phyloP scores from a whole-genome alignment of 192 early-diverging fungal species.

The Dispira simplex region DNA sequence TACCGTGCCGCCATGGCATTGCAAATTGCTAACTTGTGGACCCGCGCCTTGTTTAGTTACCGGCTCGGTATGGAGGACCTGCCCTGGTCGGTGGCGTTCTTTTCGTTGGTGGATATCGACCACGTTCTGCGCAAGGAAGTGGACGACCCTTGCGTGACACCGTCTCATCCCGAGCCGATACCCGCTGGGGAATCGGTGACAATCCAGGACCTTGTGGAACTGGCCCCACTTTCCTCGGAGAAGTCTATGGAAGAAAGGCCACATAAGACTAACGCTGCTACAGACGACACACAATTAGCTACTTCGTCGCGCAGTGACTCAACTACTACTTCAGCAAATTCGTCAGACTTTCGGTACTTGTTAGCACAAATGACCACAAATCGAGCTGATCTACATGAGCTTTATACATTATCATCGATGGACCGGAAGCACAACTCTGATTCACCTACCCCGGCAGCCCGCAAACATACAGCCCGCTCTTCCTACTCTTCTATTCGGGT shows the following conservation, averaged over 20 bases:
- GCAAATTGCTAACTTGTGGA: constrained; percentile 90
- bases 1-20: constrained; percentile 64
- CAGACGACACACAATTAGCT: neutral
- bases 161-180: constrained; percentile 47
- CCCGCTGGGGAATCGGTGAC: constrained; percentile 31
- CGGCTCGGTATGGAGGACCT: constrained; percentile 74
- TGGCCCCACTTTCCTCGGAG: neutral
- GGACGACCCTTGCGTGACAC: constrained; percentile 70
- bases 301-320: neutral
- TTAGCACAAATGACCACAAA: neutral
- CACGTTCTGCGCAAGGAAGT: constrained; percentile 85
- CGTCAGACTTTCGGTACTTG: neutral
- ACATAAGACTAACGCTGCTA: neutral
- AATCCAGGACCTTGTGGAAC: constrained; percentile 25
- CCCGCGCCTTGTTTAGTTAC: constrained; percentile 70
- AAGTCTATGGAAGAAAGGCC: neutral
- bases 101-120: constrained; percentile 89
- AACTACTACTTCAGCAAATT: neutral
- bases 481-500: no score
- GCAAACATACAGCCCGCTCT: no score
- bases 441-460: no score
- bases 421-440: no score
- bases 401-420: neutral
- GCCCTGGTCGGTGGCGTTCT: constrained; percentile 83
- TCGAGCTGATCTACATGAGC: neutral